phyloP scores from a whole-genome alignment of 78 protist species.

The Anaeramoeba flamelloides region DNA sequence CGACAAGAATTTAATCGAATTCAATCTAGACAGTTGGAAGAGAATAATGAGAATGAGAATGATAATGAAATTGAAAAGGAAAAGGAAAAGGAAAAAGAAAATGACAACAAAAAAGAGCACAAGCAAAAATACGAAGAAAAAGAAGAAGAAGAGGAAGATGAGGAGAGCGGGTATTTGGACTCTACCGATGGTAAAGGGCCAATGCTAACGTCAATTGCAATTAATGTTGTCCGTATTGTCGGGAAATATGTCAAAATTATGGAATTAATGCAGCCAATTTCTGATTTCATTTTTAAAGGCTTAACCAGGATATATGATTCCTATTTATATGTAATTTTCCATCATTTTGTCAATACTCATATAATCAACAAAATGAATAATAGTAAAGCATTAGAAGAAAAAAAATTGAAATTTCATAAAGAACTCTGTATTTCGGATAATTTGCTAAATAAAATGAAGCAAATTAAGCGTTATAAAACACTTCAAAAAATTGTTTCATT shows the following conservation, averaged over 20 bases:
- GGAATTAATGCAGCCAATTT: not conserved
- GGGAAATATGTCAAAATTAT: not conserved
- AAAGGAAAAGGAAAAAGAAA: too few species aligned
- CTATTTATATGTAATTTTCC: not conserved
- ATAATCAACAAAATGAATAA: too few species aligned
- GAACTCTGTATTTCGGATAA: not conserved
- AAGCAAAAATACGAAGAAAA: too few species aligned
- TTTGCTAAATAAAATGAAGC: not conserved
- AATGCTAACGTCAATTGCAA: not conserved
- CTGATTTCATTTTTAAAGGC: not conserved
- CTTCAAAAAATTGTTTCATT: not conserved
- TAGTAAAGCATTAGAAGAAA: too few species aligned
- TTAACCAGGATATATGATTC: not conserved
- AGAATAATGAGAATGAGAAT: too few species aligned
- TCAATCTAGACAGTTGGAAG: too few species aligned
- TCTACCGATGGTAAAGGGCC: not conserved
- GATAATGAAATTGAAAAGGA: too few species aligned
- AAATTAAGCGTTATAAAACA: not conserved
- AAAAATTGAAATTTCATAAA: too few species aligned
- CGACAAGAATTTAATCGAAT: too few species aligned
- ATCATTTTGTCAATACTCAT: not conserved
- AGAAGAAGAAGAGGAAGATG: too few species aligned
- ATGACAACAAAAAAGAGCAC: too few species aligned
- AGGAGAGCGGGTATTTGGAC: too few species aligned
- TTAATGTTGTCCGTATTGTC: not conserved